Base-by-base conservation (phyloP, 2,329 filamentous ascomycete genomes). In the Juglanconis sp. region DNA sequence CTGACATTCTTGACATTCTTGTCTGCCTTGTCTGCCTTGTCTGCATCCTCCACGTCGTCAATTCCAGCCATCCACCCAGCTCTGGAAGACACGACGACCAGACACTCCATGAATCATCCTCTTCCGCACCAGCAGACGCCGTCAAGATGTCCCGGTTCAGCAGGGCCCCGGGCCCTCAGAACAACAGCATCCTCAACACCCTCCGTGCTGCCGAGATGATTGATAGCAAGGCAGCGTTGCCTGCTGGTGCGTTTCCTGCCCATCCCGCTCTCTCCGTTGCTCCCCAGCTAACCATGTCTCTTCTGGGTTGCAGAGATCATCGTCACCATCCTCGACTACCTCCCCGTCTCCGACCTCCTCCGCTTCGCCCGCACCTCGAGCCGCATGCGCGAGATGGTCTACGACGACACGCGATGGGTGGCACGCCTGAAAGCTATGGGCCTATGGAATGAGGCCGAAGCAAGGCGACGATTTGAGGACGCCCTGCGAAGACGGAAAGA, bases 331-430 rank as follows among this genome's bases (percentile, higher is more conserved):
- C 84, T 99, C 70, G 92, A 97, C 71, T 92, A 96, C 76, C 85
- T 98, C 44, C 89, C 91, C 44, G 84, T 96, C 34, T 79, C 88
- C 62, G 94, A 97, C 73, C 87, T 96, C 69, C 84, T 98, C 72
- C 86, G 87, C 66, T 94, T 92, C 71, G 94, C 95, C 49, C 87
- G 89, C 64, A 87, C 90, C 31, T 96, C 92, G 61, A 89, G 86
- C 70, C 90, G 91, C 63, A 86, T 98, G 82, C 89, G 90, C 71
- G 95, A 99, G 76, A 99, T 99, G 93, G 93, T 97, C 3, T 99
- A 98, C 75, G 95, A 99, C 73, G 95, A 99, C 74, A 91, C 92
- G 53, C 85, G 94, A 77, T 99, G 95, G 95, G 90, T 98, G 44
- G 87, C 91, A 65, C 85, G 91, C 64, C 76, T 99, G 57, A 90